Percentiles rank a stretch among this genome's conserved stretches.
These are phyloP conservation scores for Solanum rostratum DNA, from an alignment of 257 asterid genomes.

Conservation along the genomic window DNA sequence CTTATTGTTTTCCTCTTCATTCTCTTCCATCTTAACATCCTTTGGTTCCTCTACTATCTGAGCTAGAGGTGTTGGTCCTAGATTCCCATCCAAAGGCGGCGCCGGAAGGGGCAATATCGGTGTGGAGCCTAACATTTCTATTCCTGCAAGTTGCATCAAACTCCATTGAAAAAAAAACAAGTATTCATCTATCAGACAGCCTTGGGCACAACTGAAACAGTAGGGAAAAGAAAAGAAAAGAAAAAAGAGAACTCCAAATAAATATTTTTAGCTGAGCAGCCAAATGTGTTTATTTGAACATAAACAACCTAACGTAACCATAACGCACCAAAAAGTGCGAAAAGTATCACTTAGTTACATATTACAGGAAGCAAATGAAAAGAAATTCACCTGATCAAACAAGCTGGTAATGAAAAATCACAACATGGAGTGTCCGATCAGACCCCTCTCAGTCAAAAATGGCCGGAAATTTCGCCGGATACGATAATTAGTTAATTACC, in stretches of 20 bases:
- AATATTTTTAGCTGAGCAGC: not conserved
- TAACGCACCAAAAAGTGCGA: not conserved
- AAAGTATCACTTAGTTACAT: not conserved
- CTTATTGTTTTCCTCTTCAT: conserved; percentile 19
- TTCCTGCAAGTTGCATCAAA: conserved; percentile 13
- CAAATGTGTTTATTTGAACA: not conserved
- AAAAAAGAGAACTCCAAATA: not conserved
- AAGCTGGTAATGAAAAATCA: not conserved
- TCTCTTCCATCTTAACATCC: conserved; percentile 4
- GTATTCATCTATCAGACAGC: not conserved
- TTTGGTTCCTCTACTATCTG: conserved; percentile 29
- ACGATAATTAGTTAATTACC: not conserved
- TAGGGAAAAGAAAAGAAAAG: not conserved
- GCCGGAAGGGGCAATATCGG: conserved; percentile 81
- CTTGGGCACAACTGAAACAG: not conserved
- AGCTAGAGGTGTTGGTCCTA: conserved; percentile 45
- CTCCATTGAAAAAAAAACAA: not conserved
- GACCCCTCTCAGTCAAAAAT: not conserved
- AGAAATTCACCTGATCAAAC: not conserved
- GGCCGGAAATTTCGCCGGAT: not conserved
- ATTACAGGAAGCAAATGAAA: not conserved
- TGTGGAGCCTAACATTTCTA: conserved; percentile 49
- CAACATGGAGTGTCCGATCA: not conserved
- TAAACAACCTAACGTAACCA: not conserved
- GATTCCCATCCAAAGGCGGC: conserved; percentile 67